Percentiles rank a stretch among this genome's conserved stretches.
phyloP scores from a whole-genome alignment of 495 filamentous ascomycete species.

The Penicillium cosmopolitanum region DNA sequence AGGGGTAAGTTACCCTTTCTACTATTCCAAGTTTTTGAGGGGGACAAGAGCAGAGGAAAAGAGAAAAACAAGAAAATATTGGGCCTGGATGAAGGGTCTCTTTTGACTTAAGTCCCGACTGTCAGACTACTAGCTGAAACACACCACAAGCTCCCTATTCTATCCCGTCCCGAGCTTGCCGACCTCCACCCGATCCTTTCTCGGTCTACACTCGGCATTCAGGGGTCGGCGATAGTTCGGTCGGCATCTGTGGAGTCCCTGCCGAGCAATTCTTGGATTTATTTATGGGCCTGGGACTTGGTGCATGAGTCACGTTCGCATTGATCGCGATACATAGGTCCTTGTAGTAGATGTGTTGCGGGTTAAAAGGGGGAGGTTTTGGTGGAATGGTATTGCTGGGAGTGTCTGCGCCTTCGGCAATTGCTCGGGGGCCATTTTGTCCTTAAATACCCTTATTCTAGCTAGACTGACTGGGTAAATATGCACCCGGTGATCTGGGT shows the following conservation, averaged over 20 bases:
- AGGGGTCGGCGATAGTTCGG: not conserved
- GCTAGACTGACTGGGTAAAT: not conserved
- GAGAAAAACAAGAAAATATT: not conserved
- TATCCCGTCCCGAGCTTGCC: constrained; percentile 14
- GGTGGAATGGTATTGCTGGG: not conserved
- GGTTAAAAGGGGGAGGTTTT: not conserved
- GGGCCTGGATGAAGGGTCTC: not conserved
- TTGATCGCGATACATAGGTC: not conserved
- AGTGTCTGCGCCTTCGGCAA: not conserved
- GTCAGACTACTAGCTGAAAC: constrained; percentile 7
- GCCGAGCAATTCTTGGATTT: not conserved
- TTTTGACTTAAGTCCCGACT: not conserved
- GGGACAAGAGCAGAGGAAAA: not conserved
- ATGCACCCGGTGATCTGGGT: not conserved
- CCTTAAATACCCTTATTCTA: not conserved
- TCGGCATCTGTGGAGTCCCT: not conserved
- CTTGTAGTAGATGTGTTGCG: not conserved
- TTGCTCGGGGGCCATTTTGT: not conserved
- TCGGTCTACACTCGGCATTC: constrained; percentile 17
- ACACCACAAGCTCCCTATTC: not conserved
- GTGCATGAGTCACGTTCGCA: not conserved
- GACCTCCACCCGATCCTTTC: constrained; percentile 11
- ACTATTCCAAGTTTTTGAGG: not conserved
- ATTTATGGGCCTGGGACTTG: not conserved
- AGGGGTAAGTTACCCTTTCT: not conserved